Conservation (phyloP, 2,329 filamentous ascomycete species). For the Eurotiales sp. region DNA sequence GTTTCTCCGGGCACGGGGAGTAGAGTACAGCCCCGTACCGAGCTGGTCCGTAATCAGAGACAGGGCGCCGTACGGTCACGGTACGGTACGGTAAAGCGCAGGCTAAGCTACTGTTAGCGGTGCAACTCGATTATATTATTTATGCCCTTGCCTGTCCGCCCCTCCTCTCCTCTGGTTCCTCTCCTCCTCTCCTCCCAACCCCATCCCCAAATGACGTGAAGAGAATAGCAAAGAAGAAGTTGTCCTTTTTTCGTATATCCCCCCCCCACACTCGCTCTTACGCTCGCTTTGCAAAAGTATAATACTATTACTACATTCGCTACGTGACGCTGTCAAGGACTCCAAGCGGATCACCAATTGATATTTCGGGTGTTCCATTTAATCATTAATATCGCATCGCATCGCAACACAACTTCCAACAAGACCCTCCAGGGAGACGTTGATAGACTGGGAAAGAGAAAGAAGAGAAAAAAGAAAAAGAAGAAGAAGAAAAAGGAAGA, state of each 20-base stretch:
- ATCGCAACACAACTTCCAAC: not conserved
- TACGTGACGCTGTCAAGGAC: slow-evolving; percentile 12
- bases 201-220: slow-evolving; percentile 15
- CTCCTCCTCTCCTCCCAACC: slow-evolving; percentile 14
- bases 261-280: slow-evolving; percentile 16
- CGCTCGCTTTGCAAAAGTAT: slow-evolving; percentile 17
- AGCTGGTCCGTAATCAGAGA: no score
- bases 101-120: not conserved
- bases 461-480: not conserved
- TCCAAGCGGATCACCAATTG: slow-evolving; percentile 7
- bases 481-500: not conserved
- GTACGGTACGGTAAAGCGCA: not conserved
- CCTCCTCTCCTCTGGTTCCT: not conserved
- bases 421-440: not conserved
- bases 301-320: slow-evolving; percentile 14
- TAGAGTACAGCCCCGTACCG: no score
- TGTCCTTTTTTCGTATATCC: slow-evolving; percentile 12
- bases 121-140: not conserved
- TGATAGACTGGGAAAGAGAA: slow-evolving; percentile 2
- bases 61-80: no score
- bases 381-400: slow-evolving; percentile 4
- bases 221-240: slow-evolving; percentile 13
- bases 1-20: no score
- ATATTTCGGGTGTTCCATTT: slow-evolving; percentile 7
- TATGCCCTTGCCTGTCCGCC: slow-evolving; percentile 11